Percentiles rank a stretch among this genome's conserved stretches.
phyloP scores from a whole-genome alignment of 1,139 yeast species.

The Taphrina populina region DNA sequence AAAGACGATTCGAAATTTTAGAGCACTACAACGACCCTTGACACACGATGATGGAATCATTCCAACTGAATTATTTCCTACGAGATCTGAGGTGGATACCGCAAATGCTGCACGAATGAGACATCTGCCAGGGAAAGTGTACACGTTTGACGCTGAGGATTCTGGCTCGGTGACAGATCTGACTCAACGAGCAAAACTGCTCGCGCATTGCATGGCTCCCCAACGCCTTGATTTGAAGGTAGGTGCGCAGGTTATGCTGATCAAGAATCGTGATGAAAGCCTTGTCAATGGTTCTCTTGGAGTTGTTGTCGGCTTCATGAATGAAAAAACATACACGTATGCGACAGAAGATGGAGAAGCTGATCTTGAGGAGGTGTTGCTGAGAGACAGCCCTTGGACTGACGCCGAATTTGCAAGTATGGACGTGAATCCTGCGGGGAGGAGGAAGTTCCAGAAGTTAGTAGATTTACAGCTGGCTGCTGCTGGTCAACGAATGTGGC shows the following conservation, averaged over 20 bases:
- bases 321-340: conserved; percentile 53
- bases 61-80: conserved; percentile 84
- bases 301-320: conserved; percentile 71
- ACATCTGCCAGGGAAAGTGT: conserved; percentile 53
- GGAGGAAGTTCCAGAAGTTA: conserved; percentile 27
- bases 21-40: conserved; percentile 57
- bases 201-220: conserved; percentile 74
- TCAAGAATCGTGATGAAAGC: conserved; percentile 81
- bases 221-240: conserved; percentile 60
- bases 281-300: conserved; percentile 94
- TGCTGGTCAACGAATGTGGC: conserved; percentile 47
- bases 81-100: conserved; percentile 76
- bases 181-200: conserved; percentile 43
- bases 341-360: conserved; percentile 36
- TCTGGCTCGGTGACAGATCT: conserved; percentile 57
- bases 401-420: conserved; percentile 31
- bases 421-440: conserved; percentile 31
- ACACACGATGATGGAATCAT: conserved; percentile 64
- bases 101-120: conserved; percentile 65
- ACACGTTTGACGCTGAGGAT: conserved; percentile 60
- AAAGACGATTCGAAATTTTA: conserved; percentile 58
- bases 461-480: conserved; percentile 19
- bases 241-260: conserved; percentile 95
- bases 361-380: conserved; percentile 4
- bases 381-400: conserved; percentile 24